These are phyloP conservation scores for Verticillium nubilum DNA, from an alignment of 2,329 filamentous ascomycete genomes.

Conservation along the genomic window DNA sequence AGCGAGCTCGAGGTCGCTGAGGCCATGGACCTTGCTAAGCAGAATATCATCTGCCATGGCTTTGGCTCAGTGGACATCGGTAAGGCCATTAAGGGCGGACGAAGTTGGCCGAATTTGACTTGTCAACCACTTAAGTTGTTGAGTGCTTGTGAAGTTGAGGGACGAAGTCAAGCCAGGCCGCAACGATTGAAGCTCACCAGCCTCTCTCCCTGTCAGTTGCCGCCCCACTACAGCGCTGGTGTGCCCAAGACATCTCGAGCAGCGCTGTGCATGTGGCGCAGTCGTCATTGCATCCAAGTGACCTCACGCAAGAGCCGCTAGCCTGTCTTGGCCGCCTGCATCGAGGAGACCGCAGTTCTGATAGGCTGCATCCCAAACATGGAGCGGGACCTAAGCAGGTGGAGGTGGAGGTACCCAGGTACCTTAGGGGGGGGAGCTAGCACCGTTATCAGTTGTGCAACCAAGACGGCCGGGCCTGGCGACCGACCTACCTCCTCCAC, in stretches of 20 bases:
- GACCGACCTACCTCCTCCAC: constrained; percentile 10
- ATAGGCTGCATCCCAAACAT: constrained; percentile 11
- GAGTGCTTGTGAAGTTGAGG: not conserved
- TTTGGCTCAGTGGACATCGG: not conserved
- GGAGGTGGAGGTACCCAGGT: not conserved
- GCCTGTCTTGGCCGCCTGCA: constrained; percentile 8
- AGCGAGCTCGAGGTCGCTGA: constrained; percentile 86
- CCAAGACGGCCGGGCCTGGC: not conserved
- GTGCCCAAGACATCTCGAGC: not conserved
- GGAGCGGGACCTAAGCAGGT: not conserved
- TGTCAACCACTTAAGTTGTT: not conserved
- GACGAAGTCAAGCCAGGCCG: not conserved
- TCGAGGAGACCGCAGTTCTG: constrained; percentile 5
- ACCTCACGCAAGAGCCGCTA: constrained; percentile 3
- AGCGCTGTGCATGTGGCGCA: constrained; percentile 1
- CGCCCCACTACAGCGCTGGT: not conserved
- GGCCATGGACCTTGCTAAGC: constrained; percentile 64
- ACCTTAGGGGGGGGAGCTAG: not conserved
- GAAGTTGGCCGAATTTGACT: not conserved
- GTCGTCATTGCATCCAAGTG: constrained; percentile 1
- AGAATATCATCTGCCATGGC: constrained; percentile 60
- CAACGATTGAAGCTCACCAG: not conserved
- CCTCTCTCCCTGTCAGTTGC: not conserved
- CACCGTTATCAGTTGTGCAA: not conserved
- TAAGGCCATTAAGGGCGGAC: not conserved